Evolutionary conservation across 2,329 filamentous ascomycete genomes (phyloP).

Genomic region (Dactylellina haptotyla): DNA sequence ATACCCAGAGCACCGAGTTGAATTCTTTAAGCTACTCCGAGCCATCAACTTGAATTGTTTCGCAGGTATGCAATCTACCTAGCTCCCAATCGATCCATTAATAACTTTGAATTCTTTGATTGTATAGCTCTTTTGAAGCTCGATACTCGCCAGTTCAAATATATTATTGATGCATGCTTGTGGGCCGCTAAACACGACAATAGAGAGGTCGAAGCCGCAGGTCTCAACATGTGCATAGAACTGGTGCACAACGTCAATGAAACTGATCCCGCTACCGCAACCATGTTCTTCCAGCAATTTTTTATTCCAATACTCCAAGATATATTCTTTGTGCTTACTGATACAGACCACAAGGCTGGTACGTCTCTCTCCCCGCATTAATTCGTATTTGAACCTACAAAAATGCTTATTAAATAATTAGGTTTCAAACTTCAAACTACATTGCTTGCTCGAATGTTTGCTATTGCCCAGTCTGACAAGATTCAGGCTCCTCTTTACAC

Average conservation of each 20-base stretch:
- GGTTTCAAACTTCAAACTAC: conserved; percentile 97
- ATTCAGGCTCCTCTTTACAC: conserved; percentile 92
- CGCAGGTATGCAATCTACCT: conserved; percentile 70
- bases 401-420: conserved; percentile 53
- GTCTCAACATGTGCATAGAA: conserved; percentile 97
- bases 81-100: background rate
- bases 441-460: conserved; percentile 93
- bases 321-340: conserved; percentile 96
- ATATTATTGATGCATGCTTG: conserved; percentile 98
- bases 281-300: conserved; percentile 97
- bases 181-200: conserved; percentile 99
- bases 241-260: conserved; percentile 97
- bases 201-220: conserved; percentile 93
- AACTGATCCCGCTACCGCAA: conserved; percentile 83
- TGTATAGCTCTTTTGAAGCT: conserved; percentile 81
- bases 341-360: conserved; percentile 92
- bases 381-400: background rate
- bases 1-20: conserved; percentile 97
- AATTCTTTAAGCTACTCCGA: conserved; percentile 96
- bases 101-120: background rate
- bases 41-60: conserved; percentile 98
- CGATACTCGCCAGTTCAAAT: conserved; percentile 97
- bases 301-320: conserved; percentile 96
- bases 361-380: background rate
- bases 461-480: conserved; percentile 89